Evolutionary conservation across 2,329 filamentous ascomycete genomes (phyloP), one percentile per base, ranked within the genome.

Genomic region (Diaporthe australafricana): DNA sequence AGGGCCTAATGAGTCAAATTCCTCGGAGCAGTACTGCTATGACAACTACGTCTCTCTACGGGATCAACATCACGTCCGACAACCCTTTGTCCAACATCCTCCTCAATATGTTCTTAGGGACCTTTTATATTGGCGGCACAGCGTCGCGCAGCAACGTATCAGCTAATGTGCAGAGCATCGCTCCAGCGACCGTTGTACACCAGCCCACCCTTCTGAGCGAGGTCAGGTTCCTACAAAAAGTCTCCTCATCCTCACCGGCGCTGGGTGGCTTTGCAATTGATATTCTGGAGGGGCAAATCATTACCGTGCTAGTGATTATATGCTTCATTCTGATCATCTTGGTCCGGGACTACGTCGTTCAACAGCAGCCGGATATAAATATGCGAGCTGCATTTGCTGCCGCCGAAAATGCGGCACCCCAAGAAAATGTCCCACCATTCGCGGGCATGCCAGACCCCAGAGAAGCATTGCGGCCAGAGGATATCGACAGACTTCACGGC

Each of bases 271-370:
- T 73, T 32, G 70, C 70, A 20, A 91, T 98, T 67, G 92, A 95
- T 76, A 90, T 96, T 0, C 84, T 98, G 4, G 96, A 99, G 83
- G 96, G 96, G 5, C 95, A 98, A 79, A 89, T 98, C 60, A 98
- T 99, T 76, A 99, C 96, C 0, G 84, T 98, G 7, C 84, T 97
- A 14, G 94, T 98, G 65, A 96, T 99, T 9, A 88, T 98, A 55
- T 95, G 93, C 71, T 99, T 98, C 81, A 98, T 99, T 72, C 85
- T 99, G n/a, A 91, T 99, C 52, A 99, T 99, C 76, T 84, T 99
- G 5, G 98, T 99, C 57, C 87, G 97, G 57, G 96, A 99, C 83
- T 99, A 98, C 88, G 96, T 99, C 65, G 95, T 99, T 12, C 96
- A 99, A 80, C 96, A 99, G 80, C 96, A 99, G 79, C 96, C 96